Evolutionary conservation across 106 monocot species (phyloP).

Genomic region (Dendrobium chrysotoxum): DNA sequence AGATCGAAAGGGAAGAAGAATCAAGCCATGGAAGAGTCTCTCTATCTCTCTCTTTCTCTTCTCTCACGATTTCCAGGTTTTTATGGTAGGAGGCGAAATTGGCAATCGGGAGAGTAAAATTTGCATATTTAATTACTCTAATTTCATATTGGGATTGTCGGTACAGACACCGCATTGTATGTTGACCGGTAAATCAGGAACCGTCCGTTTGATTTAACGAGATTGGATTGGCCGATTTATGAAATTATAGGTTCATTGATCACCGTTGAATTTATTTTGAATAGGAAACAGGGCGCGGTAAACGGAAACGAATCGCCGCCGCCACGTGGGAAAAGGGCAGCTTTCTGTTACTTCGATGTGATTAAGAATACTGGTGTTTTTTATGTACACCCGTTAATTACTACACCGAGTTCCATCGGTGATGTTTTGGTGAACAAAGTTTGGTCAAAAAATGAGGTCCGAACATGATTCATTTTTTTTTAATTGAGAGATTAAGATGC

Average conservation of each 20-base stretch:
- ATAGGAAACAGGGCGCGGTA: neutral
- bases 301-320: neutral
- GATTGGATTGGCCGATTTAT: neutral
- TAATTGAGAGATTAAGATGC: too few relatives aligned
- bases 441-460: too few relatives aligned
- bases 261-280: neutral
- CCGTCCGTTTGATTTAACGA: neutral
- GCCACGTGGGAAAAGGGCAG: neutral
- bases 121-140: neutral
- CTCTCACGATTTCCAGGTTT: neutral
- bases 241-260: neutral
- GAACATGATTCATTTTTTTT: too few relatives aligned
- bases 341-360: too few relatives aligned
- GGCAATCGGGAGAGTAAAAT: neutral
- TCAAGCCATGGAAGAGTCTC: neutral
- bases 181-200: neutral
- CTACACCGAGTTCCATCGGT: too few relatives aligned
- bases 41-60: neutral
- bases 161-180: neutral
- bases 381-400: too few relatives aligned
- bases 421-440: too few relatives aligned
- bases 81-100: neutral
- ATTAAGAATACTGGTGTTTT: too few relatives aligned
- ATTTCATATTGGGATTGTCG: neutral
- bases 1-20: neutral